Base-by-base conservation (phyloP, 1,284 basidiomycete species). In the Boletus semigastroideus region DNA sequence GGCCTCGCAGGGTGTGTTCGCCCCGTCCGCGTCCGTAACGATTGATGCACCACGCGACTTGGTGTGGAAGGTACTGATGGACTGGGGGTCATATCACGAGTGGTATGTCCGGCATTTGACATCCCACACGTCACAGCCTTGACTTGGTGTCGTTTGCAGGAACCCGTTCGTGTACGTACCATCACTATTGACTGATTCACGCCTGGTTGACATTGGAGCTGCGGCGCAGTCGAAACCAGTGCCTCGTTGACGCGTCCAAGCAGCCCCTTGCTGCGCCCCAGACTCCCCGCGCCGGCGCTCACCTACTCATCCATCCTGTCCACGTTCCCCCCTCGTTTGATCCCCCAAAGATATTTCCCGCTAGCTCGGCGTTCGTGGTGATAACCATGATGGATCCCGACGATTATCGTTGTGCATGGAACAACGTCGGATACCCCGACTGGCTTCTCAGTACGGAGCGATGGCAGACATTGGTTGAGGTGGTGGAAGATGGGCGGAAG, bases 161-260 rank as follows among this genome's bases (percentile, higher is more conserved):
- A 87, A 87, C 58, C 74, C 85, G 4, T 87, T 86, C 53, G 78
- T 82, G 86, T 86, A 69, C 11, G 74, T 66, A 31, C 25, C 39
- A 20, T 8, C 7, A 25, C 25, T 25, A 25, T 25, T 4, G 5
- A 25, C 44, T 31, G 5, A 49, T 39, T 47, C 51, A 3, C 25
- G 5, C 47, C 51, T 55, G 49, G 53, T 49, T 39, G 28, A 57
- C 33, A 33, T 8, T 17, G 16, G 9, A 28, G 12, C 42, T 27
- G 37, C 16, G 40, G 17, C 40, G 46, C 65, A 87, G 85, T 46
- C 82, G 83, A 36, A 72, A 70, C 20, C 80, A 82, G 62, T 73
- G 66, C n/a, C 65, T 86, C 33, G 70, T 75, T 33, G 76, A 83
- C 59, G 57, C 69, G 13, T 65, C 71, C 27, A 73, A 71, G 55